Conservation (phyloP, 2,329 filamentous ascomycete species). For the Botryotinia narcissicola region DNA sequence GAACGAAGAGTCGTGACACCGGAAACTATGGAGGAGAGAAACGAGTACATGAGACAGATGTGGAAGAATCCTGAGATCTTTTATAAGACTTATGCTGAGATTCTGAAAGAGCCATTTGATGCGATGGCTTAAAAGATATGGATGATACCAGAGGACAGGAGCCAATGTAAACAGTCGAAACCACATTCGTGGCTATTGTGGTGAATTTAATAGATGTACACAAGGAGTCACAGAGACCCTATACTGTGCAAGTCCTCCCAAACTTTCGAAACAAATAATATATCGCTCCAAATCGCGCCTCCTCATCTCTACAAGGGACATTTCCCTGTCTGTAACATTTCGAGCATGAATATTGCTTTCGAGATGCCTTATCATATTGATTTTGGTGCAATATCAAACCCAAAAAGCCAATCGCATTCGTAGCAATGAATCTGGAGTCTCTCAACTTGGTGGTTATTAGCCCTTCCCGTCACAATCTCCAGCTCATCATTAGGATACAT, state of each 20-base stretch:
- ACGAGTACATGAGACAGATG: slow-evolving; percentile 13
- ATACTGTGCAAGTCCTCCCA: background rate
- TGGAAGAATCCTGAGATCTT: background rate
- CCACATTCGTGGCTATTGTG: background rate
- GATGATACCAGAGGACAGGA: background rate
- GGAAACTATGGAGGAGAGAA: slow-evolving; percentile 11
- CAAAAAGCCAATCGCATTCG: background rate
- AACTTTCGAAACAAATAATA: background rate
- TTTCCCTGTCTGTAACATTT: background rate
- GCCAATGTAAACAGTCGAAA: background rate
- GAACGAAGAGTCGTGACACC: slow-evolving; percentile 12
- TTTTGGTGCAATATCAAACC: background rate
- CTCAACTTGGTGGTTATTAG: accelerated
- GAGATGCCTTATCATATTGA: background rate
- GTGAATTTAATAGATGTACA: background rate
- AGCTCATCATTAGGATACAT: background rate
- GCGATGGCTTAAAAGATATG: background rate
- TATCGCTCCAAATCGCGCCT: background rate
- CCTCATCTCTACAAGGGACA: background rate
- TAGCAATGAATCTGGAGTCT: background rate
- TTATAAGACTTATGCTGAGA: background rate
- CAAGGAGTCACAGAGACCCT: too few species aligned
- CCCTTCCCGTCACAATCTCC: background rate
- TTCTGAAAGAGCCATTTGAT: slow-evolving; percentile 3
- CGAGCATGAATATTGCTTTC: background rate